Evolutionary conservation across 768 basidiomycete species (phyloP).

Genomic region (Cystobasidium ongulense): DNA sequence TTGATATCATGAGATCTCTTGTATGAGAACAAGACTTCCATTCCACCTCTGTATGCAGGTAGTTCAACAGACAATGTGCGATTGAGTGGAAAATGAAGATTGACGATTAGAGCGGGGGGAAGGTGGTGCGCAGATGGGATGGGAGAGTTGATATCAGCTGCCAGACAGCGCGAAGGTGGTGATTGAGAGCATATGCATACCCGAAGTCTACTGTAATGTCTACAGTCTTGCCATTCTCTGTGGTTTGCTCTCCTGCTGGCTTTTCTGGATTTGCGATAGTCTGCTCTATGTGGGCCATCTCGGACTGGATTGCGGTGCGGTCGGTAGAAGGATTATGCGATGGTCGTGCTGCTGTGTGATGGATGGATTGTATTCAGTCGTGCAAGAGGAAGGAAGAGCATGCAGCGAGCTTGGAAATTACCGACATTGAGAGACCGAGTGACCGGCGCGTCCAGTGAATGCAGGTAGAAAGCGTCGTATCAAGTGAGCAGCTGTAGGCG

Average conservation of each 20-base stretch:
- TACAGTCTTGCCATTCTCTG: constrained; percentile 2
- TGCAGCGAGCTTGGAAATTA: neutral
- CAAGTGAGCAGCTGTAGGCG: too few relatives aligned
- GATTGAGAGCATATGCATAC: constrained; percentile 27
- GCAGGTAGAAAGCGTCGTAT: too few relatives aligned
- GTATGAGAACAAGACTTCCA: constrained; percentile 75
- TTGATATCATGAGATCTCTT: constrained; percentile 55
- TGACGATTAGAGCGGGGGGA: too few relatives aligned
- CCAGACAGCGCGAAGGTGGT: neutral
- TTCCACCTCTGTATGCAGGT: constrained; percentile 55
- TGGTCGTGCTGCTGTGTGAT: too few relatives aligned
- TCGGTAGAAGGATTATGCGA: too few relatives aligned
- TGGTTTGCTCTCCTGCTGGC: neutral
- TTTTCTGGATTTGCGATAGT: too few relatives aligned
- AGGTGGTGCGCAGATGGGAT: too few relatives aligned
- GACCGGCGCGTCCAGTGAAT: too few relatives aligned
- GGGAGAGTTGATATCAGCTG: too few relatives aligned
- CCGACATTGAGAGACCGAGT: too few relatives aligned
- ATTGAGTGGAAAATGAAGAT: neutral
- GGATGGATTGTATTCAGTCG: too few relatives aligned
- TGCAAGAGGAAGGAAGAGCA: neutral
- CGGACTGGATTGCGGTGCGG: too few relatives aligned
- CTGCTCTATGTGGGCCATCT: neutral
- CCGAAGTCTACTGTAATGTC: constrained; percentile 40
- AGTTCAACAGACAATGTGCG: neutral